phyloP scores from a whole-genome alignment of 768 basidiomycete genomes.

The Lactarius evosmus region DNA sequence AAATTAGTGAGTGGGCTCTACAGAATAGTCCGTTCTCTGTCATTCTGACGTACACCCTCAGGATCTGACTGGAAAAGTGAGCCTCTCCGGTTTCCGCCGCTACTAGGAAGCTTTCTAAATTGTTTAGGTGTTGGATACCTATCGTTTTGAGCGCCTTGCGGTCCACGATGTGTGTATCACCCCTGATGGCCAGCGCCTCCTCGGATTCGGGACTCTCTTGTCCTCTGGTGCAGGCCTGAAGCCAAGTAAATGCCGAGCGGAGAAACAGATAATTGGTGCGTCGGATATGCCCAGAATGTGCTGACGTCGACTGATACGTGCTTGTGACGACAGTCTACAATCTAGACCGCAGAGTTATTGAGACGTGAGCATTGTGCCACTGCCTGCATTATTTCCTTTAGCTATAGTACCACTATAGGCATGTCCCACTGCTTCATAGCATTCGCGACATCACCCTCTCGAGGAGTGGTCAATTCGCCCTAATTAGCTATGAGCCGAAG shows the following conservation, averaged over 20 bases:
- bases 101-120: not conserved
- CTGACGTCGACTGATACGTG: not conserved
- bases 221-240: conserved; percentile 58
- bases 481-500: conserved; percentile 74
- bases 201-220: conserved; percentile 67
- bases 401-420: conserved; percentile 40
- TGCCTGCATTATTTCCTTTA: not conserved
- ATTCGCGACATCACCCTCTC: conserved; percentile 72
- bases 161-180: conserved; percentile 71
- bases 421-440: conserved; percentile 69
- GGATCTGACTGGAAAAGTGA: conserved; percentile 55
- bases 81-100: not conserved
- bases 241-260: conserved; percentile 67
- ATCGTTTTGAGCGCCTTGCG: conserved; percentile 58
- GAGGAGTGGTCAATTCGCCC: conserved; percentile 57
- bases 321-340: conserved; percentile 53
- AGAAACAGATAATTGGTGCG: conserved; percentile 73
- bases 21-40: not conserved
- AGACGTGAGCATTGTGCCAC: conserved; percentile 47
- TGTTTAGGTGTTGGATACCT: conserved; percentile 45
- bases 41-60: conserved; percentile 30
- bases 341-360: conserved; percentile 56
- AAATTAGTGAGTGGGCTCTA: conserved; percentile 48
- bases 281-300: not conserved
- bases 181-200: conserved; percentile 56